These are phyloP conservation scores for Porogramme epimiltina DNA, from an alignment of 1,284 basidiomycete species.

Conservation along the genomic window DNA sequence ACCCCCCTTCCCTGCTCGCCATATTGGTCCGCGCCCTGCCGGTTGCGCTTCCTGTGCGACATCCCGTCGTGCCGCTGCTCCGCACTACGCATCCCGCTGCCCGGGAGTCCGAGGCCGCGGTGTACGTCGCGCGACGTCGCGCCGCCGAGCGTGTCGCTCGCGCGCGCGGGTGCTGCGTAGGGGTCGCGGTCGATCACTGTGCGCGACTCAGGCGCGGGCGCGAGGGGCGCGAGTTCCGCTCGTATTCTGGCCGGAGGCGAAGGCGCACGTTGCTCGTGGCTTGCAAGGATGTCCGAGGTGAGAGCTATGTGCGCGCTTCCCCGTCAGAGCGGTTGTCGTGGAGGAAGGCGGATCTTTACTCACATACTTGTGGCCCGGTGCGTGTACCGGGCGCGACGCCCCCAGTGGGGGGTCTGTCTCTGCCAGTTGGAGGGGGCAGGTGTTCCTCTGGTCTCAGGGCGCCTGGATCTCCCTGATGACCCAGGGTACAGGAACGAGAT, in stretches of 20 bases:
- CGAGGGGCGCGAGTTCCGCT: constrained; percentile 11
- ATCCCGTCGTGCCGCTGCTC: constrained; percentile 37
- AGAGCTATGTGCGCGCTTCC: constrained; percentile 6
- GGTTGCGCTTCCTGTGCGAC: constrained; percentile 30
- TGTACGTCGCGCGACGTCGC: constrained; percentile 39
- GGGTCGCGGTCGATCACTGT: constrained; percentile 32
- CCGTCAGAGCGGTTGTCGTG: no score
- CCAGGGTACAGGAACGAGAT: no score
- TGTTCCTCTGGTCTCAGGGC: constrained; percentile 26
- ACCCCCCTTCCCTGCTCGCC: constrained; percentile 23
- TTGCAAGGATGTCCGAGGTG: constrained; percentile 19
- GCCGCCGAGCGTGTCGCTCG: constrained; percentile 29
- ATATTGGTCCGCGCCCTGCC: constrained; percentile 26
- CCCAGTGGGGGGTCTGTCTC: constrained; percentile 25
- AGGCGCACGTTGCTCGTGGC: constrained; percentile 13
- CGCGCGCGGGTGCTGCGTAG: constrained; percentile 24
- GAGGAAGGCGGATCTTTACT: background rate
- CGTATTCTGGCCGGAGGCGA: constrained; percentile 13
- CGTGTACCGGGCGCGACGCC: constrained; percentile 16
- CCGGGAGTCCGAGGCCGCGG: constrained; percentile 33
- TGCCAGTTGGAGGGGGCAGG: constrained; percentile 29
- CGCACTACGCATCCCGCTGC: constrained; percentile 32
- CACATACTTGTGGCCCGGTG: constrained; percentile 13
- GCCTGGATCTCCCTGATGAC: constrained; percentile 17
- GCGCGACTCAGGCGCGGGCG: constrained; percentile 29